phyloP scores from a whole-genome alignment of 257 asterid genomes.

The Phtheirospermum japonicum region DNA sequence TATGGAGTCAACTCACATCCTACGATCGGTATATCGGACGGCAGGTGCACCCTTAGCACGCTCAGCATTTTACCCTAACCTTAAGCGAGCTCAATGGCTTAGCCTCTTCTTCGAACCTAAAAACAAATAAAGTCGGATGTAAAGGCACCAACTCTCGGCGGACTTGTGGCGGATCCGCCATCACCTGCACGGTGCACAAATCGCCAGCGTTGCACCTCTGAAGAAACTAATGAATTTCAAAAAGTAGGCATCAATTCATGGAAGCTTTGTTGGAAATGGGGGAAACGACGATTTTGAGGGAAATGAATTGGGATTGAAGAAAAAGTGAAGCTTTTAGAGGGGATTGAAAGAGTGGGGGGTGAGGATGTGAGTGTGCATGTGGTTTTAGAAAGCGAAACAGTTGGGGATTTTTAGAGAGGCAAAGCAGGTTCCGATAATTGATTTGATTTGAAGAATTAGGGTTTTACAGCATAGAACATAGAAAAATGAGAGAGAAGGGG shows the following conservation, averaged over 20 bases:
- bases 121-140: constrained; percentile 25
- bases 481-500: constrained; percentile 11
- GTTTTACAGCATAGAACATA: constrained; percentile 38
- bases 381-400: constrained; percentile 12
- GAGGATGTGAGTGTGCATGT: background rate
- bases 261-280: background rate
- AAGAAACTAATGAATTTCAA: constrained; percentile 28
- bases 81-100: constrained; percentile 27
- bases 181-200: constrained; percentile 48
- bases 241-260: constrained; percentile 14
- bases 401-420: background rate
- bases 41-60: constrained; percentile 89
- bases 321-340: background rate
- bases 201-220: constrained; percentile 62
- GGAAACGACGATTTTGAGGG: constrained; percentile 24
- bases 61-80: constrained; percentile 67
- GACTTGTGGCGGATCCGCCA: constrained; percentile 88
- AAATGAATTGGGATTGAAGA: constrained; percentile 21
- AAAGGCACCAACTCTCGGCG: constrained; percentile 41
- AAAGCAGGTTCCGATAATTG: constrained; percentile 4
- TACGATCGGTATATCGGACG: constrained; percentile 93
- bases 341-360: constrained; percentile 15
- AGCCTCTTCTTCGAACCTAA: constrained; percentile 32
- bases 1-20: constrained; percentile 95
- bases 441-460: constrained; percentile 36